Base-by-base conservation (phyloP, 306 rosid species). In the Lathyrus sativus region DNA sequence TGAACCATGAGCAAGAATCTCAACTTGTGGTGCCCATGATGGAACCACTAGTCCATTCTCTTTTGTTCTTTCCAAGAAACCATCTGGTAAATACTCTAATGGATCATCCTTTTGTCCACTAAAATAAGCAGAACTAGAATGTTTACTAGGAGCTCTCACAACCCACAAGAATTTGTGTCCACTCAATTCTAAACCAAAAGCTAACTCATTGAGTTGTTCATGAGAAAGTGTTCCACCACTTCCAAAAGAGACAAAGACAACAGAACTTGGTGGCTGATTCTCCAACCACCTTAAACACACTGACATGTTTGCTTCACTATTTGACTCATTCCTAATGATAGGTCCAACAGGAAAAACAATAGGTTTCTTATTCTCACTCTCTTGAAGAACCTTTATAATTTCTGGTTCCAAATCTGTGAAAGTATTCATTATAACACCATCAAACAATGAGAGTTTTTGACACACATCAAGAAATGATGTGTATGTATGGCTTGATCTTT, bases 181-280 rank as follows among this genome's bases (percentile, higher is more conserved):
- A 70, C 85, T 82, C 65, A 64, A 5, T 65, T 82, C 83, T 9
- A 82, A 24, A 0, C 82, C 85, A 39, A 37, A 29, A 2, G 85
- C 80, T 28, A 82, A 11, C 65, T 82, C 83, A 3, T 43, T 35
- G 6, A 74, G 51, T 39, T 82, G 83, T 0, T 74, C 76, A 13
- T 42, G 43, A 17, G 78, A 70, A 1, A 78, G 61, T 26, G 80
- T 74, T 12, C 83, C 85, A 42, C 73, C 85, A 71, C 85, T 82
- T 6, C 83, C 83, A 44, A 78, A 82, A 12, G 78, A 65, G 7
- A 82, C 70, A 50, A 5, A 82, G 15, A 81, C 3, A 1, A 77
- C 74, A 17, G 82, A 77, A 7, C 49, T 67, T 12, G 10, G 71
- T 5, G 62, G 68, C 2, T 81, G 77, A 51, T 57, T 68, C 0